These are phyloP conservation scores for Acacia crassicarpa DNA, from an alignment of 306 rosid genomes.

Conservation along the genomic window DNA sequence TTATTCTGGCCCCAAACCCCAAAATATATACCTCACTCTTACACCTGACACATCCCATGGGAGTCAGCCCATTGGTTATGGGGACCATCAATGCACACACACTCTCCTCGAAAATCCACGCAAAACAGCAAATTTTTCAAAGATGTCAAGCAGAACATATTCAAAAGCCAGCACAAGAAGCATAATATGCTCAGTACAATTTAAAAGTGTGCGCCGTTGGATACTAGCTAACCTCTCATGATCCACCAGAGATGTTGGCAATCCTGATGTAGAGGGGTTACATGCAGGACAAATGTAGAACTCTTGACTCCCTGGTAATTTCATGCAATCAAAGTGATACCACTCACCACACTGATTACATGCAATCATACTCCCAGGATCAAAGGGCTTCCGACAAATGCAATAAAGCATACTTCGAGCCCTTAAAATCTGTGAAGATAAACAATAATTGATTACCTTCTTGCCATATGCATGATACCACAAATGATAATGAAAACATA, in stretches of 20 bases:
- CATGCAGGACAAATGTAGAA: conserved; percentile 90
- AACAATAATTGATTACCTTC: conserved; percentile 25
- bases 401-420: conserved; percentile 88
- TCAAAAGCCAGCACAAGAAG: not conserved
- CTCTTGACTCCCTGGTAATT: conserved; percentile 50
- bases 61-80: not conserved
- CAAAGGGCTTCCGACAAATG: conserved; percentile 87
- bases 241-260: conserved; percentile 27
- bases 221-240: conserved; percentile 63
- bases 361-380: conserved; percentile 79
- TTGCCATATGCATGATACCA: not conserved
- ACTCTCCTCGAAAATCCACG: not conserved
- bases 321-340: conserved; percentile 96
- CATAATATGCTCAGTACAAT: conserved; percentile 13
- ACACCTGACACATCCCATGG: not conserved
- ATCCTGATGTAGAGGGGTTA: conserved; percentile 48
- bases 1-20: not conserved
- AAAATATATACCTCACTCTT: not conserved
- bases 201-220: not conserved
- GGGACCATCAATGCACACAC: not conserved
- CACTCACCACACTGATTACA: conserved; percentile 86
- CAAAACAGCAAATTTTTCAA: not conserved
- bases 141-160: conserved; percentile 12
- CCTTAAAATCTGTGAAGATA: conserved; percentile 67
- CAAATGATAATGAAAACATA: conserved; percentile 19